These are phyloP conservation scores for Gracilaria domingensis DNA, from an alignment of 23 red algal genomes.

Conservation along the genomic window DNA sequence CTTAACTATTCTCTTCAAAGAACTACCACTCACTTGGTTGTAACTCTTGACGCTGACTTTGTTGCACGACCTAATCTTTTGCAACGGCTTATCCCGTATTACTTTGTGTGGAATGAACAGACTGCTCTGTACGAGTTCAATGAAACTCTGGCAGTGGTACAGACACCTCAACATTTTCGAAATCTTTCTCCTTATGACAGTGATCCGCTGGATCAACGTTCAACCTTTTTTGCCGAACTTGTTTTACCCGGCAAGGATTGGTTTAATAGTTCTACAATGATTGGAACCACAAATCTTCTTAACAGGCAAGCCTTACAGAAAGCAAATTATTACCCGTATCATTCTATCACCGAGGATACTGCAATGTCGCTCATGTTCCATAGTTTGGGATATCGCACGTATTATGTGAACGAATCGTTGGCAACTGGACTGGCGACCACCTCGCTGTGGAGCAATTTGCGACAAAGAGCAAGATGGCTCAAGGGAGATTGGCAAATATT, in stretches of 20 bases:
- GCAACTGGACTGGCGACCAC: slow-evolving; percentile 66
- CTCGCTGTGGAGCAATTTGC: slow-evolving; percentile 63
- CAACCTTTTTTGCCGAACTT: slow-evolving; percentile 61
- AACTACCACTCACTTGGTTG: slow-evolving; percentile 60
- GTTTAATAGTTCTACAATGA: slow-evolving; percentile 74
- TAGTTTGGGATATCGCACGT: slow-evolving; percentile 52
- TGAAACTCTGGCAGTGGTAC: slow-evolving; percentile 61
- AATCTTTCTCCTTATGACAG: slow-evolving; percentile 71
- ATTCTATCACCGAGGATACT: slow-evolving; percentile 73
- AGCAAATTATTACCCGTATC: slow-evolving; percentile 71
- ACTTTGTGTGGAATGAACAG: slow-evolving; percentile 59
- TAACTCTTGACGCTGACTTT: slow-evolving; percentile 78
- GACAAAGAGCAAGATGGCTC: slow-evolving; percentile 67
- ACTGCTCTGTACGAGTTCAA: slow-evolving; percentile 65
- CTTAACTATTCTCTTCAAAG: slow-evolving; percentile 64
- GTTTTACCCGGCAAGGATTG: slow-evolving; percentile 72
- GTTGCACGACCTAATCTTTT: slow-evolving; percentile 58
- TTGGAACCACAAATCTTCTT: slow-evolving; percentile 70
- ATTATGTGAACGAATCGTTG: slow-evolving; percentile 74
- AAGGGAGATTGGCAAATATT: slow-evolving; percentile 80
- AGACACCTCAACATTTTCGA: slow-evolving; percentile 70
- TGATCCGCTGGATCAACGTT: slow-evolving; percentile 71
- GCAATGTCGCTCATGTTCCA: slow-evolving; percentile 68
- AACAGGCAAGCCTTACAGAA: slow-evolving; percentile 28
- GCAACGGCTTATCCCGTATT: slow-evolving; percentile 68